Evolutionary conservation across 2,329 filamentous ascomycete genomes (phyloP).

Genomic region (Aspergillus sclerotialis): DNA sequence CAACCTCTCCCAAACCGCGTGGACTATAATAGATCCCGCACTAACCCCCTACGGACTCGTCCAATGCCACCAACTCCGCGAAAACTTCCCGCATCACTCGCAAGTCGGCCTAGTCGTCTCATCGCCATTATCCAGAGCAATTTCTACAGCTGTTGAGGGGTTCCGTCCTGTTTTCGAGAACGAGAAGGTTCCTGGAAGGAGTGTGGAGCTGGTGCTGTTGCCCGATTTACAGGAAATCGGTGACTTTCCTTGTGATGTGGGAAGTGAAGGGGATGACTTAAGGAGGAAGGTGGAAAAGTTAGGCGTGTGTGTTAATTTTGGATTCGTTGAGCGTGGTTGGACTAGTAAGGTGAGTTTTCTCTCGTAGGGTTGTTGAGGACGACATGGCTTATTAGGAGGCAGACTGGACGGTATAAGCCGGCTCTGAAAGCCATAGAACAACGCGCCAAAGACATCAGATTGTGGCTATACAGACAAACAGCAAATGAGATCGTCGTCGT

Average conservation of each 20-base stretch:
- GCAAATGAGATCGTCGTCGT: constrained; percentile 12
- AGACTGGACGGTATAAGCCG: constrained; percentile 33
- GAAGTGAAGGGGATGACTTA: constrained; percentile 49
- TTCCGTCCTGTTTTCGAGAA: constrained; percentile 49
- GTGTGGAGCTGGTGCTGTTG: constrained; percentile 44
- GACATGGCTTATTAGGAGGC: constrained; percentile 27
- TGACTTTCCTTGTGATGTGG: constrained; percentile 63
- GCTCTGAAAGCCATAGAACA: constrained; percentile 22
- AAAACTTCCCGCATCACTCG: constrained; percentile 54
- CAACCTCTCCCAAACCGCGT: constrained; percentile 62
- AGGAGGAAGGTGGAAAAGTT: constrained; percentile 49
- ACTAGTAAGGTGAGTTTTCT: constrained; percentile 3
- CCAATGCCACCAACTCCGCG: constrained; percentile 59
- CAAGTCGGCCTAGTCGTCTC: constrained; percentile 61
- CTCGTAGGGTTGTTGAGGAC: not conserved
- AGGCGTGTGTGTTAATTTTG: constrained; percentile 47
- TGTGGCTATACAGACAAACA: constrained; percentile 8
- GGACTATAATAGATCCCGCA: constrained; percentile 61
- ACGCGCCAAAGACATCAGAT: constrained; percentile 6
- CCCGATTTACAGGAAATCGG: constrained; percentile 70
- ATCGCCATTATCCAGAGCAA: constrained; percentile 67
- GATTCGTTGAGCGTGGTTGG: constrained; percentile 5
- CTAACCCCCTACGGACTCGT: constrained; percentile 62
- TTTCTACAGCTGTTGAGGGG: constrained; percentile 62
- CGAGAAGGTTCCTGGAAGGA: constrained; percentile 5